These are phyloP conservation scores for Calocybe gambosa DNA, from an alignment of 1,284 basidiomycete species.

Conservation along the genomic window DNA sequence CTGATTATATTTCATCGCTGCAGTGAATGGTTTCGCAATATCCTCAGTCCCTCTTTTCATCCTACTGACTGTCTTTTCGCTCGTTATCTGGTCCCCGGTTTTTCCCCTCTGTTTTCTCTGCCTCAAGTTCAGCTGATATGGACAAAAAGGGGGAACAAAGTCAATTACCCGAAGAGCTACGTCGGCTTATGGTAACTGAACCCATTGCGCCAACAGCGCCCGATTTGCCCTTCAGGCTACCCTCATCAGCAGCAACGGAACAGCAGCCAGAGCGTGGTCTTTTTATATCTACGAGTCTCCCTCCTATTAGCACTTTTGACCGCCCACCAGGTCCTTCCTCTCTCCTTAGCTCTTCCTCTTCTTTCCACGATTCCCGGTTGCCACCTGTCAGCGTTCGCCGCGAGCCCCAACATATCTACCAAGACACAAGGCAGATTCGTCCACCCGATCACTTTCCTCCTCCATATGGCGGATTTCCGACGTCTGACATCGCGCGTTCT, in stretches of 20 bases:
- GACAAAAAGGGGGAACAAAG: conserved; percentile 32
- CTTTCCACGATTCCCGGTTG: background rate
- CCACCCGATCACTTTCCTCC: conserved; percentile 4
- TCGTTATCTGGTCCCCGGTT: background rate
- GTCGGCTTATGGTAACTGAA: conserved; percentile 24
- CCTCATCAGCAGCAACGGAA: conserved; percentile 11
- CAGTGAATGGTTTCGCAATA: conserved; percentile 24
- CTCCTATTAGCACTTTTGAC: conserved; percentile 14
- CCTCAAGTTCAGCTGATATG: conserved; percentile 21
- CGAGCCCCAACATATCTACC: conserved; percentile 8
- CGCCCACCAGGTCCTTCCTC: conserved; percentile 14
- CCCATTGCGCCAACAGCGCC: conserved; percentile 30
- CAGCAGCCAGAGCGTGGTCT: conserved; percentile 3
- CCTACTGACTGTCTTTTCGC: background rate
- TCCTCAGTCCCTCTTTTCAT: conserved; percentile 17
- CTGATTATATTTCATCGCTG: conserved; percentile 20
- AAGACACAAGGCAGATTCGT: conserved; percentile 11
- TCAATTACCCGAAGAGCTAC: conserved; percentile 38
- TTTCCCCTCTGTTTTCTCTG: conserved; percentile 12
- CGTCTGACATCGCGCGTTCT: conserved; percentile 9
- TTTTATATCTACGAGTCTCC: conserved; percentile 9
- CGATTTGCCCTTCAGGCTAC: conserved; percentile 7
- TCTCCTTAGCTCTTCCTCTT: conserved; percentile 9
- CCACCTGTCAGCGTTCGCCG: conserved; percentile 9
- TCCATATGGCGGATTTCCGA: conserved; percentile 13